These are phyloP conservation scores for Boletellus deceptivus DNA, from an alignment of 1,284 basidiomycete species.

Conservation along the genomic window DNA sequence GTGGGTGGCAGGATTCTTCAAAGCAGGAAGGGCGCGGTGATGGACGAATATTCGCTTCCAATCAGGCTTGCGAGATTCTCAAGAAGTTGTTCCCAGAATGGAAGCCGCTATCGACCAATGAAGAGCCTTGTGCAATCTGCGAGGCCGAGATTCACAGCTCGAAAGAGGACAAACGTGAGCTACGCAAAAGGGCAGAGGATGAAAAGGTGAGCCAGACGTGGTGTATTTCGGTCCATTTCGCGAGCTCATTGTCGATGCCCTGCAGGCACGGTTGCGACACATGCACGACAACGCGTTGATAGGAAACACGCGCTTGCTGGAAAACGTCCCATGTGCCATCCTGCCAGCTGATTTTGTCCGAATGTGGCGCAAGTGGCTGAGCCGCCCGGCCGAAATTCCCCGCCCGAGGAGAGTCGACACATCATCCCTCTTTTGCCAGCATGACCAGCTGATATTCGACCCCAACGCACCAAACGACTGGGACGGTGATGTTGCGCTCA, in stretches of 20 bases:
- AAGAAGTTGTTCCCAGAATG: constrained; percentile 61
- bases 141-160: constrained; percentile 52
- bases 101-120: constrained; percentile 50
- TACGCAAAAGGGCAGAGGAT: constrained; percentile 61
- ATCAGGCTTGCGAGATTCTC: constrained; percentile 58
- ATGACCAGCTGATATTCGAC: constrained; percentile 63
- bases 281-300: constrained; percentile 56
- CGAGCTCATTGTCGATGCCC: constrained; percentile 13
- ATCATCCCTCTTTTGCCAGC: constrained; percentile 61
- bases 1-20: constrained; percentile 35
- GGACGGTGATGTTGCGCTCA: constrained; percentile 51
- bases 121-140: constrained; percentile 59
- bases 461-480: constrained; percentile 58
- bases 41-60: constrained; percentile 17
- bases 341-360: constrained; percentile 61
- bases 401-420: constrained; percentile 67
- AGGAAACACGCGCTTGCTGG: constrained; percentile 43
- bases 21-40: constrained; percentile 15
- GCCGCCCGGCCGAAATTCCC: constrained; percentile 50
- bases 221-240: constrained; percentile 7
- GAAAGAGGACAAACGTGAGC: constrained; percentile 55
- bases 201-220: constrained; percentile 58
- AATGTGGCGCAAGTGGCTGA: constrained; percentile 67
- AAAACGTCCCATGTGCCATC: constrained; percentile 53
- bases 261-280: constrained; percentile 56